Evolutionary conservation across 2,329 filamentous ascomycete species (phyloP), one percentile per base, ranked within the genome.

Genomic region (Aspergillus uvarum): DNA sequence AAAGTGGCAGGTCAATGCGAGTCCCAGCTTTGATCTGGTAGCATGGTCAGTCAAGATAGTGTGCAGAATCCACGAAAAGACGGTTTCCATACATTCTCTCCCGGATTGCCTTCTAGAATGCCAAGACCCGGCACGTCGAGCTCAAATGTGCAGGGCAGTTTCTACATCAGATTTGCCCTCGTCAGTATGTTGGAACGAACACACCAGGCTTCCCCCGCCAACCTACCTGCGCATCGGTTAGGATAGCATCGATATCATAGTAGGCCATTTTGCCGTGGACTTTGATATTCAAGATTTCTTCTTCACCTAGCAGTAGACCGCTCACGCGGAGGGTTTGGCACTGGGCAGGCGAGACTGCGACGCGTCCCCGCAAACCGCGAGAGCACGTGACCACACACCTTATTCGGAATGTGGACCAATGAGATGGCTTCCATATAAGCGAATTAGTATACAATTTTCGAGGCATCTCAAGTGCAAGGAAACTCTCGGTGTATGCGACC

Each of bases 71-170:
- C 16, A 5, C n/a, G 42, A 49, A 7, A 63, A 16, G 16, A 44
- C 5, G 5, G 16, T 16, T 4, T 1, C 32, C 74, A 62, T 71
- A 83, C 83, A 69, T 85, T 83, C 65, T 82, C 82, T 50, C 83
- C 84, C 24, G 90, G 84, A 71, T 91, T 94, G 70, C 92, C 92
- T 77, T 96, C 92, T 61, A 99, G 84, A 74, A 96, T 92, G 67
- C 93, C 93, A 50, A 98, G 85, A 59, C 90, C 88, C 21, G 92
- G 89, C 32, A 96, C 88, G 61, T 94, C 90, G 71, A 97, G 85
- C 72, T 96, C 90, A 78, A 98, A 97, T 54, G 90, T 96, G 80
- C 93, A 96, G 47, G 95, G 94, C 32, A 97, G 86, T 90, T 97
- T 98, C 88, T 96, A 61, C 55, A 62, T 32, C 14, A 49, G 47